Percentiles rank a stretch among this genome's conserved stretches.
These are phyloP conservation scores for Deinandra increscens DNA, from an alignment of 129 eudicot genomes.

Conservation along the genomic window DNA sequence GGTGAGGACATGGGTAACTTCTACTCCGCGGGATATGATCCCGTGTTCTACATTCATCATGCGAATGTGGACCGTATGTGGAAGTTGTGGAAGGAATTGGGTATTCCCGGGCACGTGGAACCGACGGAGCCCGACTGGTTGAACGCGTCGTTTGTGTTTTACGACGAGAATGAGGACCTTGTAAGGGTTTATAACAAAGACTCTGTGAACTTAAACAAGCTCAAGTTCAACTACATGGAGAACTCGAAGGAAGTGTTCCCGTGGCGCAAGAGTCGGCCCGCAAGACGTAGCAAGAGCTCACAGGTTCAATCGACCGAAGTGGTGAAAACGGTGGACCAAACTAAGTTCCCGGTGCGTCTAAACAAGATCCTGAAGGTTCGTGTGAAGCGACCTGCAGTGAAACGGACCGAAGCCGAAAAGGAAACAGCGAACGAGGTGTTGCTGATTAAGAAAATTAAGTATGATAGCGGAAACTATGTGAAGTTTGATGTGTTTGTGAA, in stretches of 20 bases:
- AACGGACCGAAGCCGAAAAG: background rate
- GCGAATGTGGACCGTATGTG: constrained; percentile 11
- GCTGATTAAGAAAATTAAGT: background rate
- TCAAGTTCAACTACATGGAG: background rate
- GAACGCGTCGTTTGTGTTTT: constrained; percentile 9
- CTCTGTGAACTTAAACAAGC: background rate
- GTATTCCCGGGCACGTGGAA: background rate
- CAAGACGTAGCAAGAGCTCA: background rate
- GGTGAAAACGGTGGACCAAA: constrained; percentile 4
- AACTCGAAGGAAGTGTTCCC: background rate
- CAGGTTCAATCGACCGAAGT: background rate
- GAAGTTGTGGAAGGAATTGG: constrained; percentile 10
- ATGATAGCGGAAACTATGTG: constrained; percentile 3
- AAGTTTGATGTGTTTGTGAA: constrained; percentile 46
- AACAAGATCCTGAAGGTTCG: background rate
- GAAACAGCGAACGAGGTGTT: constrained; percentile 3
- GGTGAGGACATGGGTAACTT: constrained; percentile 16
- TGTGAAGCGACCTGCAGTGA: constrained; percentile 21
- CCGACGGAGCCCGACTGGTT: background rate
- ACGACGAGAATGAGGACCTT: constrained; percentile 19
- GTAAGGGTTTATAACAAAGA: constrained; percentile 24
- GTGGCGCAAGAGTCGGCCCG: constrained; percentile 17
- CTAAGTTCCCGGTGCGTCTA: constrained; percentile 3
- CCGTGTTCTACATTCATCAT: constrained; percentile 7
- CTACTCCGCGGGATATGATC: constrained; percentile 16